Base-by-base conservation (phyloP, 768 basidiomycete genomes). In the Lentinula sp. region DNA sequence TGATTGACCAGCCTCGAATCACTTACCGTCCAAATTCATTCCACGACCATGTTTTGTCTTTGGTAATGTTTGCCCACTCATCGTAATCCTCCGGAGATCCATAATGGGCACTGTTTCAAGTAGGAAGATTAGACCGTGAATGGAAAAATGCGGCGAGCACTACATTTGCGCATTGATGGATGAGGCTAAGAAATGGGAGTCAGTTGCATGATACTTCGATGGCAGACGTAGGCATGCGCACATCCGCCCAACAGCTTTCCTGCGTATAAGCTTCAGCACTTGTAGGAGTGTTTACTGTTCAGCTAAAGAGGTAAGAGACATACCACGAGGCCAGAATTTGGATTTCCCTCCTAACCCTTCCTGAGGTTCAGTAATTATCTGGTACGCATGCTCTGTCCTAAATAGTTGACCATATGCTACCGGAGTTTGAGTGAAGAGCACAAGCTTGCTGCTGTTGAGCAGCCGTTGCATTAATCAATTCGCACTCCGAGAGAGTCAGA, bases 1-100 rank as follows among this genome's bases (percentile, higher is more conserved):
- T 2, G 18, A 35, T 5, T 53, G 41, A 37, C 18, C 9, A 16
- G 15, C 7, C n/a, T 13, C 18, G 53, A 54, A n/a, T 16, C 20
- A 63, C 70, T 42, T 64, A 84, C 55, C 85, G 72, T 54, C 75
- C 71, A 59, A 90, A 73, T 53, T 83, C 78, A 58, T 81, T 75
- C 76, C 79, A 86, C n/a, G 81, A 71, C 86, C 86, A 91, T 8
- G 81, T 80, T 15, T 81, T 73, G 50, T 88, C 85, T 5, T 78
- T 81, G 12, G 76, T 78, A 28, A 83, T 73, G 0, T 69, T 59
- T 1, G 83, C 85, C 81, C 86, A 88, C 68, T 89, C 79, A 64
- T 90, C 86, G 65, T 84, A 90, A 67, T 91, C 88, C 1, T 83
- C 81, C 2, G 88, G 85, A 7, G 86, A 81, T 5, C 87, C 87